Conservation (phyloP, 441 rosid species). For the Omphalea diandra region DNA sequence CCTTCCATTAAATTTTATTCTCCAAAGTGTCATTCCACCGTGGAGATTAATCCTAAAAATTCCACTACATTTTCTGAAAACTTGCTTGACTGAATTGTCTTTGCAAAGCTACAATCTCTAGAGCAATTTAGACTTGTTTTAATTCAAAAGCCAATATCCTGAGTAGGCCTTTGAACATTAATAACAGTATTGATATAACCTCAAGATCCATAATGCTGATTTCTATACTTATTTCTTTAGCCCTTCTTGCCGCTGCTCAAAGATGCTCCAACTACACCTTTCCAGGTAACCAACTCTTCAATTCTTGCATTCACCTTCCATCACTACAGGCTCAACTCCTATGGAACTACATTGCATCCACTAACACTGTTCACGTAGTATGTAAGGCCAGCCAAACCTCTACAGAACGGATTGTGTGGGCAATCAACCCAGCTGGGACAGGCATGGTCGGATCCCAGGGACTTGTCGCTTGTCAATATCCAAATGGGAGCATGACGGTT, state of each 20-base stretch:
- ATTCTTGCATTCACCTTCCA: constrained; percentile 40
- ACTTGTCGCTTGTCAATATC: constrained; percentile 50
- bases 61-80: neutral
- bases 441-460: constrained; percentile 60
- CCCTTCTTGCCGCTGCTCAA: constrained; percentile 31
- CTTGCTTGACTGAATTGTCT: neutral
- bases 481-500: constrained; percentile 40
- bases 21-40: neutral
- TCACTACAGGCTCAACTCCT: constrained; percentile 54
- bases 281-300: constrained; percentile 29
- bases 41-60: neutral
- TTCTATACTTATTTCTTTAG: constrained; percentile 16
- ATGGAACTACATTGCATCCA: constrained; percentile 47
- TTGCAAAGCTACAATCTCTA: neutral
- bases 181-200: constrained; percentile 18
- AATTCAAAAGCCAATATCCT: neutral
- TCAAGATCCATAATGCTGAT: constrained; percentile 11
- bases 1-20: neutral
- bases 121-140: neutral
- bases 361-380: constrained; percentile 44
- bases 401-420: constrained; percentile 63
- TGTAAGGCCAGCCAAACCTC: constrained; percentile 45
- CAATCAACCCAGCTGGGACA: constrained; percentile 51
- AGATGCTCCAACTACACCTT: constrained; percentile 43
- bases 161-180: neutral